A percentile compares a stretch with the other conserved stretches of the same genome.
phyloP scores from a whole-genome alignment of 768 basidiomycete species.

The Agrocybe pediades region DNA sequence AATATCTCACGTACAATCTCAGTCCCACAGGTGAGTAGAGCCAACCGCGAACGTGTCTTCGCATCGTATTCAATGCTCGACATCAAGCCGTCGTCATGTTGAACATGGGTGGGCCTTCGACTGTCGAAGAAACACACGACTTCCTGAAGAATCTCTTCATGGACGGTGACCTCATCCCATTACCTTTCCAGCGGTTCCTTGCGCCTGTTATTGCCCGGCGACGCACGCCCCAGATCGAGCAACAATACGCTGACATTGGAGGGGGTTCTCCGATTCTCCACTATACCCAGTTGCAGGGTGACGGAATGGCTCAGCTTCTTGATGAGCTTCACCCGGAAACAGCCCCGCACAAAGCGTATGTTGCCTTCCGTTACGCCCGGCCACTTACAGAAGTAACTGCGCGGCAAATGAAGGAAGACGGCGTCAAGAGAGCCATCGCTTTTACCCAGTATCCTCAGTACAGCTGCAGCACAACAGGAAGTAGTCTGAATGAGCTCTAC shows the following conservation, averaged over 20 bases:
- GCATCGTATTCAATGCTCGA: slow-evolving; percentile 17
- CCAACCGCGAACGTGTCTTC: slow-evolving; percentile 1
- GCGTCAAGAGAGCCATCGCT: slow-evolving; percentile 89
- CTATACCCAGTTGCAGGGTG: slow-evolving; percentile 88
- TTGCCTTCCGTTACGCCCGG: slow-evolving; percentile 92
- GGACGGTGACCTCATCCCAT: slow-evolving; percentile 91
- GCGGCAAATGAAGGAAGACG: slow-evolving; percentile 83
- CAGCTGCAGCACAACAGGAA: slow-evolving; percentile 97
- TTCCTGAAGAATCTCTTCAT: slow-evolving; percentile 92
- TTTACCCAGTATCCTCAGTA: slow-evolving; percentile 99
- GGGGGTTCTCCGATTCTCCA: slow-evolving; percentile 95
- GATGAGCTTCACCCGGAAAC: slow-evolving; percentile 94
- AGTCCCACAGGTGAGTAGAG: slow-evolving; percentile 64
- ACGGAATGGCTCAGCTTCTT: slow-evolving; percentile 84
- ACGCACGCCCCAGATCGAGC: slow-evolving; percentile 89
- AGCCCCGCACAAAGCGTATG: slow-evolving; percentile 95
- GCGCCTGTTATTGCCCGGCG: slow-evolving; percentile 89
- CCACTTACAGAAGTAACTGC: slow-evolving; percentile 87
- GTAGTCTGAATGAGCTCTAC: slow-evolving; percentile 93
- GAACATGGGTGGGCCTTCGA: slow-evolving; percentile 98
- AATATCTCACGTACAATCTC: slow-evolving; percentile 15
- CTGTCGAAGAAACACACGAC: slow-evolving; percentile 89
- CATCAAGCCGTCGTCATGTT: slow-evolving; percentile 85
- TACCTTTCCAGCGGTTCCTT: slow-evolving; percentile 87
- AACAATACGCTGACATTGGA: slow-evolving; percentile 93